phyloP scores from a whole-genome alignment of 129 eudicot genomes.

The Lactuca sativa region DNA sequence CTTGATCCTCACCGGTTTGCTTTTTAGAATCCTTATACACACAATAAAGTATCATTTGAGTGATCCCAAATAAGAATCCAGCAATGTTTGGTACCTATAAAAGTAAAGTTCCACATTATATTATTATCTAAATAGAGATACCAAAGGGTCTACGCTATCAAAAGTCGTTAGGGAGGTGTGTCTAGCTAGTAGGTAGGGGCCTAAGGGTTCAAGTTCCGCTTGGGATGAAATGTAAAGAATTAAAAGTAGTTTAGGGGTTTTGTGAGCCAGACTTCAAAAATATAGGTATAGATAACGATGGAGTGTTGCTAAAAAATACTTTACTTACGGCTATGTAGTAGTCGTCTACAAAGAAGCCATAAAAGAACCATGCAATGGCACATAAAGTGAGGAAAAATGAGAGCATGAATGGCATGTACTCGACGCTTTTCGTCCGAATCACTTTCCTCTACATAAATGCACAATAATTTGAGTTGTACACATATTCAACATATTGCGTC shows the following conservation, averaged over 20 bases:
- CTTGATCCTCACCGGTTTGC: constrained; percentile 6
- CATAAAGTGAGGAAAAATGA: constrained; percentile 59
- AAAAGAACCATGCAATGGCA: constrained; percentile 78
- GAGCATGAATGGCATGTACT: constrained; percentile 68
- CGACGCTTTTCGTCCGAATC: constrained; percentile 65
- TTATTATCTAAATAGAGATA: neutral
- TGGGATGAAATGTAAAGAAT: too few relatives aligned
- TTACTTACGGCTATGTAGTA: constrained; percentile 59
- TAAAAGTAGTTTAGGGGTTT: neutral
- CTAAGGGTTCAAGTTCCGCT: neutral
- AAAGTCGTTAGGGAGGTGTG: too few relatives aligned
- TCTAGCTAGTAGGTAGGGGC: too few relatives aligned
- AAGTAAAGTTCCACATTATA: neutral
- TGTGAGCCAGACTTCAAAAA: neutral
- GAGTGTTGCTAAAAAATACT: neutral
- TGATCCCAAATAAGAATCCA: constrained; percentile 61
- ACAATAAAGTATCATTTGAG: constrained; percentile 58
- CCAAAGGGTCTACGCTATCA: neutral
- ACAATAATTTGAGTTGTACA: neutral
- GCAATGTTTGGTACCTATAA: constrained; percentile 59
- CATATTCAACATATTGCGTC: neutral
- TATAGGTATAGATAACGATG: neutral
- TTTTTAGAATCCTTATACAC: constrained; percentile 50
- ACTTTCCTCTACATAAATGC: constrained; percentile 51
- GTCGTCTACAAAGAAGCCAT: constrained; percentile 59